phyloP scores from a whole-genome alignment of 208 protist genomes.

The Trypanosoma platydactyli region DNA sequence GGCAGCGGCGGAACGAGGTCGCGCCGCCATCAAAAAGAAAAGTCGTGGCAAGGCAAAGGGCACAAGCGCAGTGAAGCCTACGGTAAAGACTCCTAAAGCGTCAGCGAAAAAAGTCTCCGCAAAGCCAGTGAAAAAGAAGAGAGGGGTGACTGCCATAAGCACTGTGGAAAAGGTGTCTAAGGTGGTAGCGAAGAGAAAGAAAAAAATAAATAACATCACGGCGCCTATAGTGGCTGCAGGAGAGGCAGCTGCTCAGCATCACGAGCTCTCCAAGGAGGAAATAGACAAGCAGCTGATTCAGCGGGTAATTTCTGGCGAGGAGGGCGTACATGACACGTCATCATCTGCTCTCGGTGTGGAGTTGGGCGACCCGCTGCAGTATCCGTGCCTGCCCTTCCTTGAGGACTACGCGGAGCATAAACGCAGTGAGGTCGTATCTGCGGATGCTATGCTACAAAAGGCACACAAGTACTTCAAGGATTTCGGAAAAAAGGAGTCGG shows the following conservation, averaged over 20 bases:
- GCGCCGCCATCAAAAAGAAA: constrained; percentile 1
- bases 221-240: neutral
- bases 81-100: constrained; percentile 37
- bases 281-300: constrained; percentile 48
- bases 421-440: constrained; percentile 49
- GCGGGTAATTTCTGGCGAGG: constrained; percentile 54
- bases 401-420: constrained; percentile 78
- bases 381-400: constrained; percentile 53
- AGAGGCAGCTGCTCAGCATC: constrained; percentile 3
- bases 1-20: constrained; percentile 5
- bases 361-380: constrained; percentile 38
- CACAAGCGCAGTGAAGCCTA: constrained; percentile 41
- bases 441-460: constrained; percentile 59
- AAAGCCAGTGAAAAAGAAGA: constrained; percentile 12
- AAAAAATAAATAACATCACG: neutral
- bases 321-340: constrained; percentile 21
- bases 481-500: constrained; percentile 55
- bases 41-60: constrained; percentile 22
- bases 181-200: neutral
- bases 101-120: constrained; percentile 22
- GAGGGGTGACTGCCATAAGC: neutral
- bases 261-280: constrained; percentile 28
- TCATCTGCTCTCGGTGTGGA: neutral
- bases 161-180: neutral
- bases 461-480: constrained; percentile 82